These are phyloP conservation scores for Houttuynia cordata DNA, from an alignment of 164 flowering plant genomes.

Conservation along the genomic window DNA sequence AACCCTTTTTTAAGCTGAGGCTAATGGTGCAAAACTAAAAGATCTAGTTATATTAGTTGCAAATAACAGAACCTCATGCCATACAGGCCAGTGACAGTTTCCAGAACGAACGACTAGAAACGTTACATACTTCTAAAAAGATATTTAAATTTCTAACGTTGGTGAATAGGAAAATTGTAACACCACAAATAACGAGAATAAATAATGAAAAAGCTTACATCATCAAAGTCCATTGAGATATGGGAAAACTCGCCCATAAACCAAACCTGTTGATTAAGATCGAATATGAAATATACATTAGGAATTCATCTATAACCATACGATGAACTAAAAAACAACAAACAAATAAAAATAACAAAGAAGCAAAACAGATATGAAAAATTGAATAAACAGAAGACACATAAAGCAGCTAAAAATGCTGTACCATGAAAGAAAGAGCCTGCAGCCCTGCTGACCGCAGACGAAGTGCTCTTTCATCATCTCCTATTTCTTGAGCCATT, in stretches of 20 bases:
- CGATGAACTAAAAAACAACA: no score
- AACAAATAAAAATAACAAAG: background rate
- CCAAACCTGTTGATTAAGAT: slow-evolving; percentile 32
- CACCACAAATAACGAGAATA: background rate
- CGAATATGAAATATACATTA: background rate
- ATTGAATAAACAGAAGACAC: background rate
- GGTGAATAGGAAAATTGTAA: background rate
- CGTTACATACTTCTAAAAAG: no score
- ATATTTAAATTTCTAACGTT: no score
- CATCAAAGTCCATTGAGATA: slow-evolving; percentile 69
- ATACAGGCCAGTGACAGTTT: no score
- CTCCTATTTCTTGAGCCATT: slow-evolving; percentile 68
- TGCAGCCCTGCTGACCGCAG: slow-evolving; percentile 71
- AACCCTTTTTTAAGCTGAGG: no score
- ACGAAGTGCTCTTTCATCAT: slow-evolving; percentile 48
- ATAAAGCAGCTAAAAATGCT: background rate
- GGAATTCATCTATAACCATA: background rate
- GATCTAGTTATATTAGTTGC: no score
- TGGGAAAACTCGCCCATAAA: slow-evolving; percentile 87
- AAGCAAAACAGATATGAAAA: background rate
- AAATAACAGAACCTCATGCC: no score
- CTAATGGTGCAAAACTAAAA: no score
- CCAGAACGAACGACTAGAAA: no score
- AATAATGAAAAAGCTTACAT: slow-evolving; percentile 33
- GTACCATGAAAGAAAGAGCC: slow-evolving; percentile 71